Evolutionary conservation across 2,329 filamentous ascomycete genomes (phyloP).

Genomic region (Colletotrichum brevisporum): DNA sequence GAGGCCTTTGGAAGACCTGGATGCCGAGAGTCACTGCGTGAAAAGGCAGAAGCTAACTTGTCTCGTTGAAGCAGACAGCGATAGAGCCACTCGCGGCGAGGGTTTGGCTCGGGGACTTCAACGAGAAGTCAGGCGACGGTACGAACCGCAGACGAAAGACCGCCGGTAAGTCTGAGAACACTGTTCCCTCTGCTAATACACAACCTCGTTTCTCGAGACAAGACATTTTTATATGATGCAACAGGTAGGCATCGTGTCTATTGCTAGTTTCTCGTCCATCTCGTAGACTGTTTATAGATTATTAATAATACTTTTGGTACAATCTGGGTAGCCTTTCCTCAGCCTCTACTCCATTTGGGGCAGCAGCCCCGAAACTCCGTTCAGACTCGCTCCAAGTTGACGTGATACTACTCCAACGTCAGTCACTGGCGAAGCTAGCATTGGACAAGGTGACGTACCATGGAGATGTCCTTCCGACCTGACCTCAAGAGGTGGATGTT

Average conservation of each 20-base stretch:
- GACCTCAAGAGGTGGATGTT: conserved; percentile 51
- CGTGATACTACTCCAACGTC: conserved; percentile 35
- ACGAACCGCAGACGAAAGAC: too few species aligned
- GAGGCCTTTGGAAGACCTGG: not conserved
- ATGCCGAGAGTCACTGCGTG: not conserved
- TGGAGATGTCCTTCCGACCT: conserved; percentile 48
- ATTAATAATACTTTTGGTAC: not conserved
- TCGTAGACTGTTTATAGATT: not conserved
- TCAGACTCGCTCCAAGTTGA: conserved; percentile 37
- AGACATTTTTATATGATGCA: not conserved
- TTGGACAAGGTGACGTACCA: conserved; percentile 46
- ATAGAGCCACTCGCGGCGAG: not conserved
- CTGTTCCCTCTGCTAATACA: not conserved
- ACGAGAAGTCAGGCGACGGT: too few species aligned
- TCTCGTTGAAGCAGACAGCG: conserved; percentile 5
- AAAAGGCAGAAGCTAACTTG: conserved; percentile 18
- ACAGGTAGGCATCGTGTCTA: not conserved
- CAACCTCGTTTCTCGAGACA: not conserved
- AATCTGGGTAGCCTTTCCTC: not conserved
- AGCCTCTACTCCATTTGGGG: too few species aligned
- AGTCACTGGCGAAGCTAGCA: not conserved
- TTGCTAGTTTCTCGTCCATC: not conserved
- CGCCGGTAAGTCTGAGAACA: not conserved
- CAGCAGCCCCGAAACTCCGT: not conserved
- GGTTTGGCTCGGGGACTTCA: not conserved